Percentiles rank a stretch among this genome's conserved stretches.
These are phyloP conservation scores for Aspergillus oerlinghausenensis DNA, from an alignment of 2,329 filamentous ascomycete species.

Conservation along the genomic window DNA sequence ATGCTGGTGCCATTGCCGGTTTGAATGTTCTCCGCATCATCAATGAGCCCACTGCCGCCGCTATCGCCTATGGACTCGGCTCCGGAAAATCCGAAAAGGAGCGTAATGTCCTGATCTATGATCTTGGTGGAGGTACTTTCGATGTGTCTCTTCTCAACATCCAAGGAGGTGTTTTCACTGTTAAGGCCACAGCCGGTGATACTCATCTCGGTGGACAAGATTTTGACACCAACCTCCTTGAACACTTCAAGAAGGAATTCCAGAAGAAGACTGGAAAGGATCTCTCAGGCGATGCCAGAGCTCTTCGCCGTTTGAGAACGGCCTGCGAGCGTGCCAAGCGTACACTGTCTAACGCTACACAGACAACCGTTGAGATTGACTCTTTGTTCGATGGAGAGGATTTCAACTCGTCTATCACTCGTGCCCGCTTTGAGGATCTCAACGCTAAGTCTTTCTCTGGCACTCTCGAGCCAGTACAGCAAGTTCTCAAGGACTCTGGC, in stretches of 20 bases:
- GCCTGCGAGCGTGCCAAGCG: conserved; percentile 99
- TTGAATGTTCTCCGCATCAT: conserved; percentile 99
- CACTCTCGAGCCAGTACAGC: conserved; percentile 90
- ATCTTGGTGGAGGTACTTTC: conserved; percentile 99
- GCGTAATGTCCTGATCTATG: conserved; percentile 98
- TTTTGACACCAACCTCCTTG: conserved; percentile 92
- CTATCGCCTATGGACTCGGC: conserved; percentile 96
- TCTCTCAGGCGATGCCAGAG: conserved; percentile 77
- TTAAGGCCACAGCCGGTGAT: conserved; percentile 97
- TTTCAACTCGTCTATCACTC: conserved; percentile 94
- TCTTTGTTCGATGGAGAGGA: conserved; percentile 97
- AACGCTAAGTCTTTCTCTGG: conserved; percentile 93
- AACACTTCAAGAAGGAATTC: conserved; percentile 97
- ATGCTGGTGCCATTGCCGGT: conserved; percentile 93
- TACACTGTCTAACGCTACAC: conserved; percentile 93
- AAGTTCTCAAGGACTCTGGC: conserved; percentile 88
- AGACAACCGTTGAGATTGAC: conserved; percentile 98
- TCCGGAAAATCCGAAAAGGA: conserved; percentile 94
- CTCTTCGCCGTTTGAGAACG: conserved; percentile 90
- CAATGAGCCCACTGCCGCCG: conserved; percentile 98
- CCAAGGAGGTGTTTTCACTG: conserved; percentile 98
- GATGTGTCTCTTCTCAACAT: conserved; percentile 99
- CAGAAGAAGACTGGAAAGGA: conserved; percentile 73
- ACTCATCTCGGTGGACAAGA: conserved; percentile 94
- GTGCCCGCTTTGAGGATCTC: conserved; percentile 97